These are phyloP conservation scores for Platanthera zijinensis DNA, from an alignment of 106 monocot genomes.

Conservation along the genomic window DNA sequence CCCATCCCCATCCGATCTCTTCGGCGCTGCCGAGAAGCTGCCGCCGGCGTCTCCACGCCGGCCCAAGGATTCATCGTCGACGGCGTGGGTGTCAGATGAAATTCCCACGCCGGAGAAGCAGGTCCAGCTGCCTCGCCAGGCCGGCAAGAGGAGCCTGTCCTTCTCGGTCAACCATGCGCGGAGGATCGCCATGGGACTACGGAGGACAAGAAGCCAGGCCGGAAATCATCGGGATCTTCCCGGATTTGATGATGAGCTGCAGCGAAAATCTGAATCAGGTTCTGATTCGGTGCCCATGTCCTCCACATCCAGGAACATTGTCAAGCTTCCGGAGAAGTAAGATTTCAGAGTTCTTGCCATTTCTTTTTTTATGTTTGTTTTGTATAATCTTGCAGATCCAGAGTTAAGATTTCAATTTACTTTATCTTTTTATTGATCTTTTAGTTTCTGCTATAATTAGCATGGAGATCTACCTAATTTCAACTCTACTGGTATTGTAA, in stretches of 20 bases:
- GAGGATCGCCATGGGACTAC: slow-evolving; percentile 30
- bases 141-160: slow-evolving; percentile 21
- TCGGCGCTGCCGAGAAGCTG: slow-evolving; percentile 7
- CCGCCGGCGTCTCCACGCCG: background rate
- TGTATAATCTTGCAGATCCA: background rate
- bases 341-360: background rate
- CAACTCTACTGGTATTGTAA: background rate
- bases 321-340: slow-evolving; percentile 56
- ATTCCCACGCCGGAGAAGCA: slow-evolving; percentile 62
- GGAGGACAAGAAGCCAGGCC: background rate
- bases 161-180: slow-evolving; percentile 54
- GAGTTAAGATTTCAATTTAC: background rate
- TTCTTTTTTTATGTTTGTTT: background rate
- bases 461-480: too few species aligned
- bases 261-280: background rate
- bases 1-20: background rate
- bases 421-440: background rate
- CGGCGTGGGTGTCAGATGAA: slow-evolving; percentile 3
- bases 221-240: slow-evolving; percentile 3
- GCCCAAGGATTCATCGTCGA: background rate
- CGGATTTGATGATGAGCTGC: slow-evolving; percentile 10
- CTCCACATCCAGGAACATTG: background rate
- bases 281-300: background rate
- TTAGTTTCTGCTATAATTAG: too few species aligned
- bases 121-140: slow-evolving; percentile 18